These are phyloP conservation scores for Berberis vulgaris DNA, from an alignment of 164 flowering plant genomes.

Conservation along the genomic window DNA sequence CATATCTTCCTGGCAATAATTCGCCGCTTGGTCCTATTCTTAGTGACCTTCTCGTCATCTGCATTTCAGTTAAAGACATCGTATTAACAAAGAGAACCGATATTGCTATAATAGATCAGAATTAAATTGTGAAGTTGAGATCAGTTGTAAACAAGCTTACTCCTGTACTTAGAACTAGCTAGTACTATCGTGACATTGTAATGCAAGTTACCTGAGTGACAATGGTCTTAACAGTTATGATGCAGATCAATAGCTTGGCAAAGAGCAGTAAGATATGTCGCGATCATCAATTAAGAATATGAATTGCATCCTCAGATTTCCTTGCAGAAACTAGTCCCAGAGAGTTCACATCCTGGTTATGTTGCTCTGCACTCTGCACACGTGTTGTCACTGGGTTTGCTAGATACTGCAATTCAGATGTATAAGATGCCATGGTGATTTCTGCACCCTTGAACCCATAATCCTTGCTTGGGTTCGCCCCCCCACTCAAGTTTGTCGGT, in stretches of 20 bases:
- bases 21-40: constrained; percentile 42
- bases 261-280: constrained; percentile 43
- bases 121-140: no score
- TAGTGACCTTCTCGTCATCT: constrained; percentile 24
- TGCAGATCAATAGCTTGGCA: constrained; percentile 60
- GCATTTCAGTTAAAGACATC: no score
- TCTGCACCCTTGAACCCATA: constrained; percentile 58
- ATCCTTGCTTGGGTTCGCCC: constrained; percentile 62
- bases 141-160: no score
- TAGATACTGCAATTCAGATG: constrained; percentile 55
- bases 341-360: constrained; percentile 65
- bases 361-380: constrained; percentile 65
- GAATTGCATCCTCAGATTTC: constrained; percentile 51
- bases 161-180: no score
- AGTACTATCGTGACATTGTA: no score
- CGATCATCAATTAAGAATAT: constrained; percentile 50
- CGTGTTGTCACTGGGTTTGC: constrained; percentile 66
- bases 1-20: constrained; percentile 49
- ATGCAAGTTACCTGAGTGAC: constrained; percentile 33
- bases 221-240: constrained; percentile 46
- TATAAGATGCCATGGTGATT: constrained; percentile 54
- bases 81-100: no score
- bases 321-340: constrained; percentile 50
- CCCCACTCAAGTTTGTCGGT: constrained; percentile 53
- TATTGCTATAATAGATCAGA: no score